Base-by-base conservation (phyloP, 371 early-diverging fungal genomes). In the Apophysomyces variabilis region DNA sequence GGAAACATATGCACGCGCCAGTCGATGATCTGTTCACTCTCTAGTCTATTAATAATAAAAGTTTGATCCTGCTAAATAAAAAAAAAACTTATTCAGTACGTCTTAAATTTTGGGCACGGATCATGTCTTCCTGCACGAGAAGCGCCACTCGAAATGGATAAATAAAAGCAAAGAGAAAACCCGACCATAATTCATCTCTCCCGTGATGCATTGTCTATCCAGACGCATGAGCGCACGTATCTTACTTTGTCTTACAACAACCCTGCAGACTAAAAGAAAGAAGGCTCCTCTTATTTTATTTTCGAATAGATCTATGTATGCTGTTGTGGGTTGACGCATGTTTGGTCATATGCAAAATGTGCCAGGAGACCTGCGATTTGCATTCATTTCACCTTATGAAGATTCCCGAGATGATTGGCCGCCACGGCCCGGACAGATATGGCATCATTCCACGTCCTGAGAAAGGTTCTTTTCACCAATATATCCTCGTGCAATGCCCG, bases 401-500 rank as follows among this genome's bases (percentile, higher is more conserved):
- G 63, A 38, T 26, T 13, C 41, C 61, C 21, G 50, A 50, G 54
- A 50, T 50, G 21, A 50, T 50, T 50, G 54, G 54, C 9, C 54
- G 54, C 54, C 54, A 50, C 54, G 54, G 54, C 21, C 54, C 56
- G 50, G 38, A 62, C 50, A 8, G 63, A 39, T 57, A 57, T 38
- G 32, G 43, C 18, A 56, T 64, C 57, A 64, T 44, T 44, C 45
- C 39, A 32, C 44, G 38, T 64, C 45, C 54, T 50, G 21, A 21
- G 16, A 68, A 38, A 71, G 57, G 13, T 72, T 70, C 41, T 80
- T 78, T 64, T 83, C 84, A 60, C 75, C 58, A 11, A 57, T 58
- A 71, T 96, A 97, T 14, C 94, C 94, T 62, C 91, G 83, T 5
- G 97, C 97, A 72, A 96, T 92, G 9, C 97, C 96, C 7, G 86